Percentiles rank a stretch among this genome's conserved stretches.
Conservation (phyloP, 2,329 filamentous ascomycete species). For the Ambrosiella xylebori region DNA sequence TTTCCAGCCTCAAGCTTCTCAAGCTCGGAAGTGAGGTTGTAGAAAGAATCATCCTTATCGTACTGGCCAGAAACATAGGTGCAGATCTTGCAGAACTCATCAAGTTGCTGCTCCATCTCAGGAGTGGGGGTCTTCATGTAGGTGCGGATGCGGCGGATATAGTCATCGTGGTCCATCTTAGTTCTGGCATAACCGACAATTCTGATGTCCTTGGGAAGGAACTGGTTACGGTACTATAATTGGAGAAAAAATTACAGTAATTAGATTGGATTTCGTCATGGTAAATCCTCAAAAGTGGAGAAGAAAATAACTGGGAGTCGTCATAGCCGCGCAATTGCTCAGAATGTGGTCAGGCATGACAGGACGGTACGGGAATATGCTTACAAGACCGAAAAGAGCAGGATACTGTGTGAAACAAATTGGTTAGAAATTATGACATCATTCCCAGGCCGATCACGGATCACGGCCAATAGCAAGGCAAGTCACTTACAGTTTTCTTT, state of each 20-base stretch:
- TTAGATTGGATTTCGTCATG: neutral
- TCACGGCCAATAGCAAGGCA: conserved; percentile 2
- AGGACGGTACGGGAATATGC: conserved; percentile 24
- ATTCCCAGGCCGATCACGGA: conserved; percentile 9
- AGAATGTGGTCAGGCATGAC: neutral
- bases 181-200: conserved; percentile 98
- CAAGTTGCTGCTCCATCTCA: conserved; percentile 87
- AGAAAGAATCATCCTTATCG: conserved; percentile 89
- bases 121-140: conserved; percentile 99
- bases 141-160: conserved; percentile 81
- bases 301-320: neutral
- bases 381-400: conserved; percentile 88
- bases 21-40: conserved; percentile 68
- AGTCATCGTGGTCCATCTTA: conserved; percentile 97
- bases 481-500: conserved; percentile 83
- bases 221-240: conserved; percentile 86
- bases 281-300: neutral
- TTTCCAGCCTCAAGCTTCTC: conserved; percentile 68
- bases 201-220: conserved; percentile 88
- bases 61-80: conserved; percentile 95
- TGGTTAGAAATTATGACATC: neutral
- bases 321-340: neutral
- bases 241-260: neutral
- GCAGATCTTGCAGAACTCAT: conserved; percentile 76
- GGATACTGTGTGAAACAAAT: conserved; percentile 49